Evolutionary conservation across 495 filamentous ascomycete species (phyloP).

Genomic region (Lineolata rhizophorae): DNA sequence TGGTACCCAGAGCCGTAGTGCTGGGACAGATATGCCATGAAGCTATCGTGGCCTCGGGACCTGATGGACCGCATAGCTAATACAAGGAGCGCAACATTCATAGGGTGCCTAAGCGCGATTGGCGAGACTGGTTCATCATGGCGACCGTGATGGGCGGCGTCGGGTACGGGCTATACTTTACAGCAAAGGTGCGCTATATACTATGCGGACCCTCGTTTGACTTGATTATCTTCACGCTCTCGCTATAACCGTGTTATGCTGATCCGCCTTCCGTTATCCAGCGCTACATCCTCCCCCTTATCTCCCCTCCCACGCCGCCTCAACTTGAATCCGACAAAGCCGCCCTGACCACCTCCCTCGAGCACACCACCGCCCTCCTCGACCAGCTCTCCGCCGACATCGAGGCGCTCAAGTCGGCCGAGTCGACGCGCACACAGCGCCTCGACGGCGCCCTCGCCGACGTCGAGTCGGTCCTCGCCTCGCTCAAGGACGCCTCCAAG

Average conservation of each 20-base stretch:
- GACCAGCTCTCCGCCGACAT: constrained; percentile 87
- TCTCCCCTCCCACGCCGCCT: constrained; percentile 80
- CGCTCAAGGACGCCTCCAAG: constrained; percentile 56
- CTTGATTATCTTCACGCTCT: too few relatives aligned
- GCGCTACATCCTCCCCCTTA: constrained; percentile 79
- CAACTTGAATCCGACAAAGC: constrained; percentile 86
- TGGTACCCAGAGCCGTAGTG: too few relatives aligned
- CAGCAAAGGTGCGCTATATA: constrained; percentile 56
- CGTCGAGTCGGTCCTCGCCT: constrained; percentile 58
- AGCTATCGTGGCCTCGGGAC: too few relatives aligned
- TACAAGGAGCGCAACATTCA: constrained; percentile 8
- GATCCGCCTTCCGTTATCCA: constrained; percentile 17
- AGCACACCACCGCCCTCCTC: constrained; percentile 71
- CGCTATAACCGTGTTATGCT: too few relatives aligned
- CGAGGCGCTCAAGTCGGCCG: constrained; percentile 59
- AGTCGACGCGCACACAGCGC: constrained; percentile 63
- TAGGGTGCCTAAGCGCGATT: constrained; percentile 56
- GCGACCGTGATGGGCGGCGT: constrained; percentile 76
- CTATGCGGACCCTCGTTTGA: too few relatives aligned
- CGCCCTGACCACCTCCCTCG: constrained; percentile 75
- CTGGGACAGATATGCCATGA: too few relatives aligned
- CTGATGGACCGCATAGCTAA: too few relatives aligned
- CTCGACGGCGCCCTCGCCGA: constrained; percentile 66
- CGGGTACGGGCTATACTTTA: constrained; percentile 64
- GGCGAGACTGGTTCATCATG: constrained; percentile 98